Conservation (phyloP, 1,284 basidiomycete species). For the Heliocybe sulcata region DNA sequence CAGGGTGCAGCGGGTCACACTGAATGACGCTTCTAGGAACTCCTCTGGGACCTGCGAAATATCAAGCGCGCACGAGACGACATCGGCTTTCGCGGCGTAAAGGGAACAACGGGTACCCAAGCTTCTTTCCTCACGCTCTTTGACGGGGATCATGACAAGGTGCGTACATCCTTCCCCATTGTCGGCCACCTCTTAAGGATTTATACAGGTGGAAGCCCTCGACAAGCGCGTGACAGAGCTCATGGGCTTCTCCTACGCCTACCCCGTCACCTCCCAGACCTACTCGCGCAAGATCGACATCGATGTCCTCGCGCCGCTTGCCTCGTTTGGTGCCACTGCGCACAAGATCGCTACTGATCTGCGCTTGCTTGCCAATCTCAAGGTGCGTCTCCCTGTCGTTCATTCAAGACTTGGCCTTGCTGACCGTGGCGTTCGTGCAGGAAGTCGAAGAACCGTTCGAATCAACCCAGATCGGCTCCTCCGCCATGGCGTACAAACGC, state of each 20-base stretch:
- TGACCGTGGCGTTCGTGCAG: slow-evolving; percentile 23
- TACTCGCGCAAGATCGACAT: slow-evolving; percentile 98
- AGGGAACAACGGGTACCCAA: slow-evolving; percentile 98
- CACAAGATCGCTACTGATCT: slow-evolving; percentile 99
- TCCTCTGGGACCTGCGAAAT: slow-evolving; percentile 96
- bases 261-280: slow-evolving; percentile 97
- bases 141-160: slow-evolving; percentile 92
- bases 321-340: slow-evolving; percentile 90
- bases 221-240: slow-evolving; percentile 88
- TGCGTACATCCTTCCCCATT: slow-evolving; percentile 13
- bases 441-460: slow-evolving; percentile 99
- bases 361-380: slow-evolving; percentile 86
- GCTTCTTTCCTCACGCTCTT: slow-evolving; percentile 94
- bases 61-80: slow-evolving; percentile 88
- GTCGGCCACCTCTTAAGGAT: neutral
- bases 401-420: neutral
- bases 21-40: slow-evolving; percentile 47
- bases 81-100: slow-evolving; percentile 96
- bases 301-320: slow-evolving; percentile 86
- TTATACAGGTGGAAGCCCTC: slow-evolving; percentile 73
- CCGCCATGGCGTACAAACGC: slow-evolving; percentile 99
- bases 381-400: slow-evolving; percentile 37
- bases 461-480: slow-evolving; percentile 97
- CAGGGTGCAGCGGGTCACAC: neutral
- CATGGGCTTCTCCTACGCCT: slow-evolving; percentile 89